Evolutionary conservation across 768 basidiomycete genomes (phyloP).

Genomic region (Goffeauzyma gilvescens): DNA sequence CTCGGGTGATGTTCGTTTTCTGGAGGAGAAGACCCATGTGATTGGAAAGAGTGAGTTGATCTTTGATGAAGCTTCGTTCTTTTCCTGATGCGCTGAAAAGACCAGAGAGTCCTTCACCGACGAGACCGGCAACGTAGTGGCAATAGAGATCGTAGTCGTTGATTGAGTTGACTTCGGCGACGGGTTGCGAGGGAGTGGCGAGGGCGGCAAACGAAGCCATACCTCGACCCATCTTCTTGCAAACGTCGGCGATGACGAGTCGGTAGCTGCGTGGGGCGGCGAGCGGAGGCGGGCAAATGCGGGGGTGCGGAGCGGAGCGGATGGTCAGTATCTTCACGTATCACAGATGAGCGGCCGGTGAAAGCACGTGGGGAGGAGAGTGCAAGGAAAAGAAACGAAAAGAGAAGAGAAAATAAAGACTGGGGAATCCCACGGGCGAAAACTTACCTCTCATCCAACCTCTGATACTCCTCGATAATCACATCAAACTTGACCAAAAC

Average conservation of each 20-base stretch:
- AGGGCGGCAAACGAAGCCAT: conserved; percentile 92
- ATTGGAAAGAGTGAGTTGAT: conserved; percentile 73
- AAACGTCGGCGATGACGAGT: conserved; percentile 61
- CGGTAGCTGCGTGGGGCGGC: conserved; percentile 37
- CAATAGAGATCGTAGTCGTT: conserved; percentile 92
- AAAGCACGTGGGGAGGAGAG: too few relatives aligned
- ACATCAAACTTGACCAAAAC: conserved; percentile 65
- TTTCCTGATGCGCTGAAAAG: conserved; percentile 71
- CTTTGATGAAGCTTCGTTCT: conserved; percentile 52
- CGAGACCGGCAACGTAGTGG: conserved; percentile 93
- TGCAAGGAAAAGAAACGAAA: too few relatives aligned
- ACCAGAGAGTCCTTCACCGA: conserved; percentile 82
- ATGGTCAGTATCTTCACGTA: too few relatives aligned
- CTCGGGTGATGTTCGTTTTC: conserved; percentile 95
- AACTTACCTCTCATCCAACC: conserved; percentile 44
- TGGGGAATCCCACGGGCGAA: background rate
- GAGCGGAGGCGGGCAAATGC: too few relatives aligned
- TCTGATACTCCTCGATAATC: conserved; percentile 61
- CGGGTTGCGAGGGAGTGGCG: conserved; percentile 43
- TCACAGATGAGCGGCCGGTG: too few relatives aligned
- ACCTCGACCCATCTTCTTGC: conserved; percentile 68
- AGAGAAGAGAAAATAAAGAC: background rate
- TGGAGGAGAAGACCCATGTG: conserved; percentile 89
- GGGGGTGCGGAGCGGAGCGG: too few relatives aligned
- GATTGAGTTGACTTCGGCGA: conserved; percentile 48